Base-by-base conservation (phyloP, 2,329 filamentous ascomycete species). In the Aspergillus chevalieri region DNA sequence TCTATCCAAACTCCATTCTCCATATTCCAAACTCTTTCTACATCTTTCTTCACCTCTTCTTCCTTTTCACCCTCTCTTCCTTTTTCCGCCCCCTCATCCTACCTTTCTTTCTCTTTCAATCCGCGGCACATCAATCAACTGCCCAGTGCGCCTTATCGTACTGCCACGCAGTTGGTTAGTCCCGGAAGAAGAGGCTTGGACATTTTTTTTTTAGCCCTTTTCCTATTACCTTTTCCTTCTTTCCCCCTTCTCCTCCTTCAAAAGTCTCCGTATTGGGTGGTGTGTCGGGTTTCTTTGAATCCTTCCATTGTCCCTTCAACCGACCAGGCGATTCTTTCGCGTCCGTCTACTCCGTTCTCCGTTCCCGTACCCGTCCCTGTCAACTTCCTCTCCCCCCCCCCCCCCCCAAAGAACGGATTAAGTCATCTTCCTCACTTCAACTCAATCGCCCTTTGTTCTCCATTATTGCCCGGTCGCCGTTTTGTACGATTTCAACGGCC, bases 141-240 rank as follows among this genome's bases (percentile, higher is more conserved):
- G 58, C 59, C 57, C 48, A 62, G 66, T 57, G 57, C 62, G 59
- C 55, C 58, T 56, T 49, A 45, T 47, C 56, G 61, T 64, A 63
- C 64, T 65, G 58, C 55, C 51, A 56, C 59, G 59, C 58, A 60
- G 56, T 60, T 57, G 59, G 58, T 61, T 52, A 58, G 55, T 52
- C 52, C 49, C 46, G 38, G 38, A n/a, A 38, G 17, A 15, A 41
- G 17, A 41, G 38, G 17, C 47, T 51, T 45, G 58, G 52, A 52
- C 39, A 47, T 54, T 52, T 43, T 47, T 42, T 50, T 52, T 44
- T 34, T 42, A 42, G 46, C 36, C 15, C 42, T 47, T 50, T 47
- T 47, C 30, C 47, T 46, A 45, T 49, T 49, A 33, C 36, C 39
- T 51, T 21, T 42, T 43, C 43, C 49, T 52, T 43, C 36, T 45